Evolutionary conservation across 306 rosid genomes (phyloP).

Genomic region (Medicago ruthenica): DNA sequence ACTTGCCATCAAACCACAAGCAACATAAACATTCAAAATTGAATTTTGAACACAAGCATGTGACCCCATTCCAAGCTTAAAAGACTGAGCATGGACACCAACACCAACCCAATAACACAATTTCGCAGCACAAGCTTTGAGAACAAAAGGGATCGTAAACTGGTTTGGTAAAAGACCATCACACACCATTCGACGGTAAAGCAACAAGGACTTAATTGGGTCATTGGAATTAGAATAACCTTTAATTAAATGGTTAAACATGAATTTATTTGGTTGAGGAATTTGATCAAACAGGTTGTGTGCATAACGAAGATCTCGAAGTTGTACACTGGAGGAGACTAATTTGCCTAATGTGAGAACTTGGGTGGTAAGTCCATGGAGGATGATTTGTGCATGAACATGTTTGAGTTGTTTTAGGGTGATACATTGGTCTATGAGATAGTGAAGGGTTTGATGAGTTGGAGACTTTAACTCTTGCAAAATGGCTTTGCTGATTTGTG

Average conservation of each 20-base stretch:
- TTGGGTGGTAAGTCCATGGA: slow-evolving; percentile 54
- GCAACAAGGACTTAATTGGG: slow-evolving; percentile 47
- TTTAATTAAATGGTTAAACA: slow-evolving; percentile 74
- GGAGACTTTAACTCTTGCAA: slow-evolving; percentile 53
- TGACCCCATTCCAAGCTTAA: slow-evolving; percentile 63
- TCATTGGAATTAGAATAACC: slow-evolving; percentile 60
- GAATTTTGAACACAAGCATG: slow-evolving; percentile 63
- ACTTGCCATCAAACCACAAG: slow-evolving; percentile 51
- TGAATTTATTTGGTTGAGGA: slow-evolving; percentile 66
- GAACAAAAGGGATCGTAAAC: slow-evolving; percentile 72
- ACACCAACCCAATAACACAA: slow-evolving; percentile 57
- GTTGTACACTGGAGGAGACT: slow-evolving; percentile 53
- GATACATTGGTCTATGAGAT: slow-evolving; percentile 57
- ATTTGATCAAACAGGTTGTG: slow-evolving; percentile 56
- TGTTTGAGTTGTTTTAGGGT: slow-evolving; percentile 65
- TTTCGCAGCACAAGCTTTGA: slow-evolving; percentile 60
- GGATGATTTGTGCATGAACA: slow-evolving; percentile 70
- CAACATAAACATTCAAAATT: slow-evolving; percentile 51
- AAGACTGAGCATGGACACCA: slow-evolving; percentile 59
- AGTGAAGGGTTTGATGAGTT: slow-evolving; percentile 62
- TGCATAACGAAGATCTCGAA: slow-evolving; percentile 57
- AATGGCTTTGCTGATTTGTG: slow-evolving; percentile 31
- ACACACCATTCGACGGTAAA: slow-evolving; percentile 58
- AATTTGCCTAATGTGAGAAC: slow-evolving; percentile 60
- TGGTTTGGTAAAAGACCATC: slow-evolving; percentile 65